phyloP scores from a whole-genome alignment of 352 stramenopile genomes.

The Phytophthora rubi region DNA sequence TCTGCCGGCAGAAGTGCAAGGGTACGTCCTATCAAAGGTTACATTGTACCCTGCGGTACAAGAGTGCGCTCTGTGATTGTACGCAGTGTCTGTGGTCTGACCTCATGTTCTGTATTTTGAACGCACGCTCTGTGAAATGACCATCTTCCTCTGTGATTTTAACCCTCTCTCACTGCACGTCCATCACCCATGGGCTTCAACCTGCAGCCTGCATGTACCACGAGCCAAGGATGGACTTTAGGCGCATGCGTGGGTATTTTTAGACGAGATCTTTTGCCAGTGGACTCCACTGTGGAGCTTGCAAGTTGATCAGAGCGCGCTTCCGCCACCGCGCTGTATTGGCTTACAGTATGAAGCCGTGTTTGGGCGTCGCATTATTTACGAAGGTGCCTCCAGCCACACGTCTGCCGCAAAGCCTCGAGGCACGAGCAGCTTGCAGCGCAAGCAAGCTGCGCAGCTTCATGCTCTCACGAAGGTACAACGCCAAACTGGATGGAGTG shows the following conservation, averaged over 20 bases:
- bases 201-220: not conserved
- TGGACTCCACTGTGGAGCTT: too few species aligned
- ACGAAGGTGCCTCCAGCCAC: constrained; percentile 7
- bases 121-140: too few species aligned
- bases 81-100: too few species aligned
- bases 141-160: too few species aligned
- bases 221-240: constrained; percentile 3
- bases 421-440: not conserved
- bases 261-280: not conserved
- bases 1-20: too few species aligned
- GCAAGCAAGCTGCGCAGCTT: constrained; percentile 1
- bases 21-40: not conserved
- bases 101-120: too few species aligned
- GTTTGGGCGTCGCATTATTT: constrained; percentile 7
- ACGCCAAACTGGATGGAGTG: constrained; percentile 24
- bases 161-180: not conserved
- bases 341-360: too few species aligned
- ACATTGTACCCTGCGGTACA: not conserved
- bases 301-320: not conserved
- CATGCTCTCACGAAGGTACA: constrained; percentile 19
- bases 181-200: constrained; percentile 27
- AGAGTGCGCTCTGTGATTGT: too few species aligned
- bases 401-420: constrained; percentile 28
- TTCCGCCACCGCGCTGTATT: too few species aligned
- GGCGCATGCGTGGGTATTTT: too few species aligned